Base-by-base conservation (phyloP, 768 basidiomycete species). In the Mrakia hoshinonis region DNA sequence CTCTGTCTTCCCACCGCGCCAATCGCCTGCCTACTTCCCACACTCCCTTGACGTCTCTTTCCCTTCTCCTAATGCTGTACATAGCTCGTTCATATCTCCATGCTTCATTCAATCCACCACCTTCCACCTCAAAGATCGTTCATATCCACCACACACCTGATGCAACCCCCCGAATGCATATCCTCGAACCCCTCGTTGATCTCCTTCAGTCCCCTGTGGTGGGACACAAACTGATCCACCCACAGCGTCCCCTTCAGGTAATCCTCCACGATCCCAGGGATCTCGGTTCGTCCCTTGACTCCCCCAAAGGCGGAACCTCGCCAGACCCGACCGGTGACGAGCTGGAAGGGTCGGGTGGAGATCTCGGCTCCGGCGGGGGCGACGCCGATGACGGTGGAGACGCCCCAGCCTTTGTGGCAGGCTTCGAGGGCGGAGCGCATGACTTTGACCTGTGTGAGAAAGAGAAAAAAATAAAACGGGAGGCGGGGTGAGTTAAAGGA, bases 371-470 rank as follows among this genome's bases (percentile, higher is more conserved):
- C 96, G 24, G 96, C 92, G 29, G 93, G 92, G 4, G 96, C 96
- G 51, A 99, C 96, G 22, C 72, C 68, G 72, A 99, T 97, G 75
- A 99, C 79, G 69, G 91, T 97, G 70, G 88, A 91, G 52, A 97
- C 88, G 75, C 96, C 96, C 96, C 96, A 99, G 18, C 96, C 96
- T 79, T 98, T 98, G 81, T 99, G 96, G 80, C 93, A 97, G n/a
- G 93, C 90, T 81, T 99, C 96, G 60, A 99, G 85, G 31, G 96
- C 96, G 62, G 88, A 83, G 73, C 94, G 87, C 94, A 96, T 97
- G 74, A 95, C 92, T 36, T 92, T 82, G 12, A 92, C 89, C 89
- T 89, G 69, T 11, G 24, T 3, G 1, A 60, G 61, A n/a, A 66
- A 49, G 36, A n/a, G 38, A 29, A 72, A 61, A 34, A 4, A 29